phyloP scores from a whole-genome alignment of 139 green algal species.

The Chlamydomonas eustigma region DNA sequence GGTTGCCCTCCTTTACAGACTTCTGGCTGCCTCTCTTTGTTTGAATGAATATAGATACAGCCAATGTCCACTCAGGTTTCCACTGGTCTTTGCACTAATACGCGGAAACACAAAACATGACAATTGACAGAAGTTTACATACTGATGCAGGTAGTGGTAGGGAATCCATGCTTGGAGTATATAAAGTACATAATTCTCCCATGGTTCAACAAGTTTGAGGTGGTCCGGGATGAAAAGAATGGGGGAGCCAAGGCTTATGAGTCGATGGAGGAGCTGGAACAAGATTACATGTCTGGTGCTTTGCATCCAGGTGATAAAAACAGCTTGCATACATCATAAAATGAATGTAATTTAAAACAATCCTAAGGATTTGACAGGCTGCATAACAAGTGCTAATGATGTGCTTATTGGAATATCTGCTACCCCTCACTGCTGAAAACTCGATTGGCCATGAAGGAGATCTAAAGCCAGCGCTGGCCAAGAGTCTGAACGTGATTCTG shows the following conservation, averaged over 20 bases:
- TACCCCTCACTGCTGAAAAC: neutral
- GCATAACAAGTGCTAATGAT: neutral
- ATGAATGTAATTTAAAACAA: neutral
- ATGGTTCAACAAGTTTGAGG: slow-evolving; percentile 79
- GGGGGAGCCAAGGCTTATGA: slow-evolving; percentile 83
- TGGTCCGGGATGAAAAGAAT: slow-evolving; percentile 65
- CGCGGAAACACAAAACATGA: too few species aligned
- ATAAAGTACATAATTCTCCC: slow-evolving; percentile 89
- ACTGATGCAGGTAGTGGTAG: slow-evolving; percentile 61
- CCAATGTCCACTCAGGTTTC: too few species aligned
- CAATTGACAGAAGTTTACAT: too few species aligned
- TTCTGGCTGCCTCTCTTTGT: too few species aligned
- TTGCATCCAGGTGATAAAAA: neutral
- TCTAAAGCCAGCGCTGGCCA: slow-evolving; percentile 55
- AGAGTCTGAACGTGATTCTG: slow-evolving; percentile 87
- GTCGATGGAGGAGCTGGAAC: slow-evolving; percentile 62
- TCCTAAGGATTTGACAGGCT: neutral
- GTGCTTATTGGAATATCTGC: neutral
- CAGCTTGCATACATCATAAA: neutral
- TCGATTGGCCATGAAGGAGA: slow-evolving; percentile 25
- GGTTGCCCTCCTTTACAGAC: too few species aligned
- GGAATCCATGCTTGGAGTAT: slow-evolving; percentile 96
- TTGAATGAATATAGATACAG: too few species aligned
- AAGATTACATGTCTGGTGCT: slow-evolving; percentile 69
- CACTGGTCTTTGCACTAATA: too few species aligned